Percentiles rank a stretch among this genome's conserved stretches.
Conservation (phyloP, 2,329 filamentous ascomycete species). For the Exophiala xenobiotica region DNA sequence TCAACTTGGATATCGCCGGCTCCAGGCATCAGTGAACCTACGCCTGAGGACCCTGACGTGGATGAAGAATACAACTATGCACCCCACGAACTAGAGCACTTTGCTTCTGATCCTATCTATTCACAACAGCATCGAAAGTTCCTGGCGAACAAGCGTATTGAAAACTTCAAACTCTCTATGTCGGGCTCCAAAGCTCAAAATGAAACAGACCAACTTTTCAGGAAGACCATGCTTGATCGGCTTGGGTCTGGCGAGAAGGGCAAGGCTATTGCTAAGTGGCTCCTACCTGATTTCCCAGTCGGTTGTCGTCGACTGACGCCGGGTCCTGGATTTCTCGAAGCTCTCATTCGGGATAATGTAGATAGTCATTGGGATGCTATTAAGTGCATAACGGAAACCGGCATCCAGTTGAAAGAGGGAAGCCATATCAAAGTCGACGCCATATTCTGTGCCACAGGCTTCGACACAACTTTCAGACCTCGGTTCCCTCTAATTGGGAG, state of each 20-base stretch:
- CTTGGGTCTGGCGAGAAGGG: constrained; percentile 23
- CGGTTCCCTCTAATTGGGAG: constrained; percentile 43
- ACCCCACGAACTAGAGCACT: constrained; percentile 15
- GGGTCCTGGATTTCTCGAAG: constrained; percentile 28
- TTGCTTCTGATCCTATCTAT: constrained; percentile 26
- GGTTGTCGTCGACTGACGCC: constrained; percentile 52
- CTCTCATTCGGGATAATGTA: constrained; percentile 25
- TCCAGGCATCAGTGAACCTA: constrained; percentile 11
- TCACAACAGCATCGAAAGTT: constrained; percentile 24
- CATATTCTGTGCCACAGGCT: background rate
- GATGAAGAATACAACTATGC: constrained; percentile 29
- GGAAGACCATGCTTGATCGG: constrained; percentile 23
- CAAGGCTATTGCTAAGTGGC: constrained; percentile 21
- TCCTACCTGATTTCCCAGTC: constrained; percentile 19
- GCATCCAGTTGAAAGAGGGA: background rate
- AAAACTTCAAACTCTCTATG: constrained; percentile 8
- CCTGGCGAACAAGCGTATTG: constrained; percentile 25
- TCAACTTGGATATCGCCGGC: constrained; percentile 22
- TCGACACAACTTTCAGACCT: constrained; percentile 36
- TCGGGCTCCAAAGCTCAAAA: constrained; percentile 1
- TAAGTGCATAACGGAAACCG: constrained; percentile 22
- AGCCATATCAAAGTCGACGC: background rate
- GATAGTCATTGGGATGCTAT: background rate
- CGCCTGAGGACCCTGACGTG: constrained; percentile 18
- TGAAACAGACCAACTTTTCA: constrained; percentile 2